Evolutionary conservation across 768 basidiomycete species (phyloP).

Genomic region (Amanita subjunquillea): DNA sequence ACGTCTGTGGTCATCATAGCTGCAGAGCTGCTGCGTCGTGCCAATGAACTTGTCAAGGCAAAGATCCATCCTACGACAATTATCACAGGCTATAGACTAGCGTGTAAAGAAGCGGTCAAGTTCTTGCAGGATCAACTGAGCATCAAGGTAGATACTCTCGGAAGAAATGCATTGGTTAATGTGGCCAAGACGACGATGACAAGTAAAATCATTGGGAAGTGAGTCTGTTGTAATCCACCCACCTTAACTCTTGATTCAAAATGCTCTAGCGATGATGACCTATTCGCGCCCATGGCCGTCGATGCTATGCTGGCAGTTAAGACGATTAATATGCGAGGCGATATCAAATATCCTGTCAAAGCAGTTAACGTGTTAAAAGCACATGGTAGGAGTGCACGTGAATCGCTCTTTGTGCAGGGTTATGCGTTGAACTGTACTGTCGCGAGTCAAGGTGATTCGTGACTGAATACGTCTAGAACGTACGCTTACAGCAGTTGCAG

Average conservation of each 20-base stretch:
- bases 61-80: conserved; percentile 99
- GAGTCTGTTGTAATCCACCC: conserved; percentile 22
- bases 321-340: conserved; percentile 87
- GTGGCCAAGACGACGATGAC: conserved; percentile 98
- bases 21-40: conserved; percentile 91
- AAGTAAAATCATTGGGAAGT: conserved; percentile 97
- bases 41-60: conserved; percentile 95
- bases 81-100: conserved; percentile 95
- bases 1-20: conserved; percentile 98
- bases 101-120: conserved; percentile 93
- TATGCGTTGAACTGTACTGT: conserved; percentile 99
- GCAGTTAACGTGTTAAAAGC: conserved; percentile 98
- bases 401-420: conserved; percentile 90
- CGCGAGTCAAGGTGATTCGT: conserved; percentile 79
- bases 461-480: background rate
- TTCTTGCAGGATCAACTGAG: conserved; percentile 98
- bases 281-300: conserved; percentile 98
- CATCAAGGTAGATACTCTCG: conserved; percentile 88
- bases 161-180: conserved; percentile 86
- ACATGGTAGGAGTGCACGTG: conserved; percentile 90
- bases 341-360: conserved; percentile 98
- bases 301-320: conserved; percentile 98
- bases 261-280: conserved; percentile 78
- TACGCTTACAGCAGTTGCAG: conserved; percentile 27
- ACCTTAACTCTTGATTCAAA: background rate